Base-by-base conservation (phyloP, 2,329 filamentous ascomycete genomes). In the Colletotrichum sp. region DNA sequence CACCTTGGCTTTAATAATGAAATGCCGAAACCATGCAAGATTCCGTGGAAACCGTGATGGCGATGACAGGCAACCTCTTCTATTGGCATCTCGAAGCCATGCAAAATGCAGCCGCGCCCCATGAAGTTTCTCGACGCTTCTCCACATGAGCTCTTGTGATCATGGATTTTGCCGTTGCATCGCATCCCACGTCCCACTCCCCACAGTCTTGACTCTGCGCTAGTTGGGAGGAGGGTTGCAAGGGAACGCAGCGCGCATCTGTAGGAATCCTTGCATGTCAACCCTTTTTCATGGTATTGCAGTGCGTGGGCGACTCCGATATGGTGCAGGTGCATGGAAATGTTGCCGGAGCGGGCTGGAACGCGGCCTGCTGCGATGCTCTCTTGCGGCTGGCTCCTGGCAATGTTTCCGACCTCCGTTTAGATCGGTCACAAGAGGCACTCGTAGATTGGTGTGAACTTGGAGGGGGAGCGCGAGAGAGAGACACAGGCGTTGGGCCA, bases 191-290 rank as follows among this genome's bases (percentile, higher is more conserved):
- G 36, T 63, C 57, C 68, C 68, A 71, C 49, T 66, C 72, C 62
- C 72, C 74, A 74, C 65, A 74, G 36, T 77, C 76, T 69, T 69
- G 57, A 76, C 76, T 76, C 69, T 76, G 64, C 68, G 68, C 64
- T 69, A 71, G 69, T 36, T 36, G 18, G 34, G 18, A 26, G 12
- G 32, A 57, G 44, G 34, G 57, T 52, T 63, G 59, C 59, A 63
- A 36, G 24, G 30, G 34, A 30, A 24, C 30, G 49, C 65, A 26
- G 65, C 49, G 30, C 21, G 24, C 49, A 28, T 52, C 66, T 69
- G 55, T 69, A 24, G 21, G 21, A 62, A 68, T 72, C 72, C 69
- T 52, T 69, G 70, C 30, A 68, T 44, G 7, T 12, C 18, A 62
- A 39, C 39, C 49, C 26, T 59, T 62, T 34, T 21, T 15, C 28